Evolutionary conservation across 805 yeast species (phyloP), one percentile per base, ranked within the genome.

Genomic region (Saccharomycopsis fodiens): DNA sequence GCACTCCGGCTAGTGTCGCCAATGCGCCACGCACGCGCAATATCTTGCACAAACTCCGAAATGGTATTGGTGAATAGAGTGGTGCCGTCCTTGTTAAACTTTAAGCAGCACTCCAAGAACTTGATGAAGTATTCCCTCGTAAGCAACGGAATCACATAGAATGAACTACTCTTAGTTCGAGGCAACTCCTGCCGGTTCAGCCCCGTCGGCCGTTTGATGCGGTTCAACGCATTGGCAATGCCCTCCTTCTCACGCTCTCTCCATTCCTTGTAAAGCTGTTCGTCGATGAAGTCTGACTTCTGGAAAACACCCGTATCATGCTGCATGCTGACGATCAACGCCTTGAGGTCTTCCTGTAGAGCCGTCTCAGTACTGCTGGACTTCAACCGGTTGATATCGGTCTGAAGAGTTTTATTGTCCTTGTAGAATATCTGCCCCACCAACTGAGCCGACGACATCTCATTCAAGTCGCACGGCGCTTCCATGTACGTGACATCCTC

Each of bases 21-120:
- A 3, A 82, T 59, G 47, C 83, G 64, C 93, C 93, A 84, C 44
- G 74, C 65, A 35, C 64, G 67, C 2, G 52, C 38, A 16, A 51
- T 45, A 10, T 42, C 34, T 13, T 42, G 41, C 8, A 49, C 35
- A 17, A 51, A 35, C 10, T 51, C 52, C 23, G 16, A 15, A 15
- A 47, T 39, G n/a, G 38, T 19, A 35, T 51, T 51, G 13, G 42
- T 21, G 34, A 51, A 51, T 3, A 51, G 21, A 12, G 32, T 25
- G 15, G 27, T n/a, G 6, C 15, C 20, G 22, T 35, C 42, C 3
- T 30, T 35, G 16, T 29, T 21, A 20, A 56, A 47, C 35, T 64
- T 65, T 8, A 74, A 51, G 49, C 79, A 72, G 22, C 65, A 52
- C 47, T 66, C 67, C 21, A 67, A 52, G 7, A 74, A 54, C 12